These are phyloP conservation scores for Suillus hirtellus DNA, from an alignment of 768 basidiomycete species.

Conservation along the genomic window DNA sequence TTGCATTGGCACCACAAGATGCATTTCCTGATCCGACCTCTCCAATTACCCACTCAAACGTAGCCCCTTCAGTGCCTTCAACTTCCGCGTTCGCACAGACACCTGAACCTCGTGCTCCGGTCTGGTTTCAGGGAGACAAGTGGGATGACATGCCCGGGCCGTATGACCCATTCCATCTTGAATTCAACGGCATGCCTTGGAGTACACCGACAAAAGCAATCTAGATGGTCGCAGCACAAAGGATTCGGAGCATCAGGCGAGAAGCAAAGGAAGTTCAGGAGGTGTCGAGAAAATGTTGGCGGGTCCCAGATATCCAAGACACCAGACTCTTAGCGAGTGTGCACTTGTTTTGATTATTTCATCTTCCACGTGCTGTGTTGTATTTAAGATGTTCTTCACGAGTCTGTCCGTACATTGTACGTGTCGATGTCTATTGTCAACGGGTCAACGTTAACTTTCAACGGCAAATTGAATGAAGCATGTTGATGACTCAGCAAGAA, in stretches of 20 bases:
- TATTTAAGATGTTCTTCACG: not conserved
- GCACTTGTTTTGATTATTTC: not conserved
- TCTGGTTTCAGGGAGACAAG: not conserved
- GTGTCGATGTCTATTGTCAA: not conserved
- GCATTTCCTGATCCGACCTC: constrained; percentile 26
- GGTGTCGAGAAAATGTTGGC: not conserved
- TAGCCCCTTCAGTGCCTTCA: not conserved
- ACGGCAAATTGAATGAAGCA: not conserved
- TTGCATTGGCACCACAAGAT: constrained; percentile 19
- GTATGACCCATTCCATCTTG: constrained; percentile 25
- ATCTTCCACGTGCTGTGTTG: not conserved
- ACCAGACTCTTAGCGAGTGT: not conserved
- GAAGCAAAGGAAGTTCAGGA: not conserved
- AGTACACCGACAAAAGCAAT: not conserved
- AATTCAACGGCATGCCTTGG: constrained; percentile 12
- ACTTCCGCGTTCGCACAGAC: not conserved
- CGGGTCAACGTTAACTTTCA: no score
- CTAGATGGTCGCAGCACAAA: not conserved
- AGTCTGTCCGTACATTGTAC: not conserved
- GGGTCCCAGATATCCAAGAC: not conserved
- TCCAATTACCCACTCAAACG: not conserved
- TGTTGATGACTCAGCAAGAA: constrained; percentile 7
- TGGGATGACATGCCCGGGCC: constrained; percentile 6
- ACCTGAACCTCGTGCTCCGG: not conserved
- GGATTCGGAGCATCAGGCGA: not conserved